These are phyloP conservation scores for Solanum verrucosum DNA, from an alignment of 257 asterid genomes.

Conservation along the genomic window DNA sequence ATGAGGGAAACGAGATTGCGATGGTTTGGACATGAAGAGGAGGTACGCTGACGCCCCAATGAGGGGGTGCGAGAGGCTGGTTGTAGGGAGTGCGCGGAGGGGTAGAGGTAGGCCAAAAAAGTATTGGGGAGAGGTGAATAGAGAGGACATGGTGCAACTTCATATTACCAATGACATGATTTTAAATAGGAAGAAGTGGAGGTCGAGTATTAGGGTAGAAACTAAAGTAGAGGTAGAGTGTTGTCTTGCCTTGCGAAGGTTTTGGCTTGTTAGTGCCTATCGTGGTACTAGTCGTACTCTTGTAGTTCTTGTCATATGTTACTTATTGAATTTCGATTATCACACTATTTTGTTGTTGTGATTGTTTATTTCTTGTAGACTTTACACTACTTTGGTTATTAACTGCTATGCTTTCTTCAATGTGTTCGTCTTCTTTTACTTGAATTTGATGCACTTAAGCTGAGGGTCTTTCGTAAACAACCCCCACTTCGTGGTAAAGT, in stretches of 20 bases:
- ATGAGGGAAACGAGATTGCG: not conserved
- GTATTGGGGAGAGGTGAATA: not conserved
- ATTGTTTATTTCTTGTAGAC: not conserved
- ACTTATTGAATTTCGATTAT: too few species aligned
- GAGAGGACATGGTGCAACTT: not conserved
- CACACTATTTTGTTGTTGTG: not conserved
- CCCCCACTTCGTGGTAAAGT: not conserved
- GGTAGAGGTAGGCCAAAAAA: not conserved
- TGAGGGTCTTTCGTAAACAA: not conserved
- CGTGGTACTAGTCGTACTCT: too few species aligned
- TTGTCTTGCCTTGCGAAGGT: too few species aligned
- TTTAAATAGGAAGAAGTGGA: not conserved
- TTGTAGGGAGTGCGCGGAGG: not conserved
- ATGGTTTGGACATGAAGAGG: not conserved
- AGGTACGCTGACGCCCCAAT: not conserved
- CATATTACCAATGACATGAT: not conserved
- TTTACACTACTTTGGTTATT: not conserved
- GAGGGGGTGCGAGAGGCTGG: not conserved
- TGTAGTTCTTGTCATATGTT: too few species aligned
- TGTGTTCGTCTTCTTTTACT: not conserved
- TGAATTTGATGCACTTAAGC: not conserved
- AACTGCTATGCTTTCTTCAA: not conserved
- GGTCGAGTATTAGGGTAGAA: not conserved
- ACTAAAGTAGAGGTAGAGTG: not conserved
- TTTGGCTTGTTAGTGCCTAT: too few species aligned